These are phyloP conservation scores for Penicillium sp. DNA, from an alignment of 2,329 filamentous ascomycete species.

Conservation along the genomic window DNA sequence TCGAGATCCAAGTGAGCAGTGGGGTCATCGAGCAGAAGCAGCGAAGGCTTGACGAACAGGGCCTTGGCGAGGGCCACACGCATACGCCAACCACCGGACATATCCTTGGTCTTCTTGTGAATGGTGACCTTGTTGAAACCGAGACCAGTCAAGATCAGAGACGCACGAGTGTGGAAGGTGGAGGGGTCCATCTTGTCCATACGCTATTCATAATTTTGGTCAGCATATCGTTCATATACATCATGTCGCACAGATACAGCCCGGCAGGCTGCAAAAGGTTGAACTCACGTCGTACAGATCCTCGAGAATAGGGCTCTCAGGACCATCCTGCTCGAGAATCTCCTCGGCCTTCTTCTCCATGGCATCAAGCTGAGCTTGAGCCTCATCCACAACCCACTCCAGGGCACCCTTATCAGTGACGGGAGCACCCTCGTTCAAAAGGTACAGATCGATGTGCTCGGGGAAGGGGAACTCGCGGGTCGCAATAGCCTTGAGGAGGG, in stretches of 20 bases:
- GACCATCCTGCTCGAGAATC: constrained; percentile 88
- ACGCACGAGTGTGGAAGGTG: constrained; percentile 93
- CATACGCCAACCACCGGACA: constrained; percentile 99
- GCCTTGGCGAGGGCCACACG: constrained; percentile 97
- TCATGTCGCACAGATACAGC: not conserved
- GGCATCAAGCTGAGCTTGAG: constrained; percentile 87
- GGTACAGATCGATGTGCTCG: constrained; percentile 96
- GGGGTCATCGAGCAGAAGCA: constrained; percentile 95
- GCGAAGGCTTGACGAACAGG: constrained; percentile 95
- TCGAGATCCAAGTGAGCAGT: constrained; percentile 99
- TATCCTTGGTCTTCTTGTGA: constrained; percentile 99
- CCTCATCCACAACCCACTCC: constrained; percentile 96
- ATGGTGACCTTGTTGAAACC: constrained; percentile 99
- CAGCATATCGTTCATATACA: not conserved
- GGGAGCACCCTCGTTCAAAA: constrained; percentile 95
- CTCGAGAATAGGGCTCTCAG: constrained; percentile 86
- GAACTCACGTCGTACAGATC: constrained; percentile 88
- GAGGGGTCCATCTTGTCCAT: constrained; percentile 99
- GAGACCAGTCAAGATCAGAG: constrained; percentile 95
- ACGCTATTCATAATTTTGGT: constrained; percentile 64
- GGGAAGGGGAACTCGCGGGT: constrained; percentile 95
- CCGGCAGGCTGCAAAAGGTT: not conserved
- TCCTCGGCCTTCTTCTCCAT: constrained; percentile 89
- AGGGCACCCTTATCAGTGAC: constrained; percentile 87
- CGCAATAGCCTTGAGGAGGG: constrained; percentile 92